Evolutionary conservation across 805 yeast genomes (phyloP).

Genomic region (Suhomyces kilbournensis): DNA sequence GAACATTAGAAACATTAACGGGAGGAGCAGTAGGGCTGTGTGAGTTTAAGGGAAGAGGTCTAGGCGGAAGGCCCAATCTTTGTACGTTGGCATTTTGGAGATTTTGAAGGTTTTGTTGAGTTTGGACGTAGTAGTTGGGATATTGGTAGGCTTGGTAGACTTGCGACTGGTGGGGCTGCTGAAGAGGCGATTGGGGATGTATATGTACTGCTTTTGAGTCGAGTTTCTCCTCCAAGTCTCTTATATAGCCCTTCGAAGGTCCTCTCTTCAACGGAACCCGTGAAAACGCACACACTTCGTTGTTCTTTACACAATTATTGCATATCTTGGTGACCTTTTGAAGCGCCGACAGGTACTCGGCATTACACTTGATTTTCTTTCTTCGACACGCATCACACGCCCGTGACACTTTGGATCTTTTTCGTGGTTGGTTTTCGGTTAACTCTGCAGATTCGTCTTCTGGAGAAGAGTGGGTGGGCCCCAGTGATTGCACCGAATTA

Average conservation of each 20-base stretch:
- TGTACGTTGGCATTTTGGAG: background rate
- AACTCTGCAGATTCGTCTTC: background rate
- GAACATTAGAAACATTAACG: background rate
- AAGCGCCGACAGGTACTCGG: slow-evolving; percentile 44
- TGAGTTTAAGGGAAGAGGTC: background rate
- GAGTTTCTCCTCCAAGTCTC: slow-evolving; percentile 38
- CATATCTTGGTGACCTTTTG: slow-evolving; percentile 53
- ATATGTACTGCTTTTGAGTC: slow-evolving; percentile 14
- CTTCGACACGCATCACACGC: slow-evolving; percentile 81
- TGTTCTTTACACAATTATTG: slow-evolving; percentile 58
- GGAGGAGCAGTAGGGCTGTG: background rate
- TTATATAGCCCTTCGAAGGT: slow-evolving; percentile 69
- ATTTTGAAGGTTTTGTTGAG: slow-evolving; percentile 3
- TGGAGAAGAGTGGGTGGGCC: background rate
- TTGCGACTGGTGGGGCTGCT: slow-evolving; percentile 9
- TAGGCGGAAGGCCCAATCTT: background rate
- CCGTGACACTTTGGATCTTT: slow-evolving; percentile 69
- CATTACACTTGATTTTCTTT: slow-evolving; percentile 71
- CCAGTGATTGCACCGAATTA: background rate
- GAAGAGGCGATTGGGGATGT: background rate
- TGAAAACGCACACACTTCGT: slow-evolving; percentile 63
- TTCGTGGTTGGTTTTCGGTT: slow-evolving; percentile 36
- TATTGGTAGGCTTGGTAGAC: background rate
- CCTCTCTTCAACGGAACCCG: slow-evolving; percentile 76
- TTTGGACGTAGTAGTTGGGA: background rate